phyloP scores from a whole-genome alignment of 306 rosid species.

The Sicyos edulis region DNA sequence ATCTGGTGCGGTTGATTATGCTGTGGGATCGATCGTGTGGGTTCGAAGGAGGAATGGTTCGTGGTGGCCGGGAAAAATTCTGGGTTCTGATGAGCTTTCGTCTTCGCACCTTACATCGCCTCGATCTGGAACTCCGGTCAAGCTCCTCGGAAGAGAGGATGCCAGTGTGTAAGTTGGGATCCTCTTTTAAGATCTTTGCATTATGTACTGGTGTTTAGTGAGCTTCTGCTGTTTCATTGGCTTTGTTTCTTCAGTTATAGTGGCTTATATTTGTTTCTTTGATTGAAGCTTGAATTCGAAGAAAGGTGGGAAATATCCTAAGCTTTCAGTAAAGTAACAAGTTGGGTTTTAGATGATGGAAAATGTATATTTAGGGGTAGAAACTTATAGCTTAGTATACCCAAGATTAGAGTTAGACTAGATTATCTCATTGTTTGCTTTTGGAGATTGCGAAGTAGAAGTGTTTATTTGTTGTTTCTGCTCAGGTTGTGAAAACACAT shows the following conservation, averaged over 20 bases:
- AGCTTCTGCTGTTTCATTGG: no score
- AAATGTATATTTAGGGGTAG: background rate
- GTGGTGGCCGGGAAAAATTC: constrained; percentile 64
- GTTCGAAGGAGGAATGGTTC: constrained; percentile 60
- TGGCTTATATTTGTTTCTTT: background rate
- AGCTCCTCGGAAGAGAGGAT: constrained; percentile 59
- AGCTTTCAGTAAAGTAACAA: background rate
- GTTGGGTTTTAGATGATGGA: constrained; percentile 14
- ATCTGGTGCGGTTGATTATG: constrained; percentile 38
- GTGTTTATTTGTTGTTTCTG: no score
- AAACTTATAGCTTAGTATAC: background rate
- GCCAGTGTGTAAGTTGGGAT: constrained; percentile 53
- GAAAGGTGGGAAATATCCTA: background rate
- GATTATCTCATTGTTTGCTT: background rate
- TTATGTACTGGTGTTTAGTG: background rate
- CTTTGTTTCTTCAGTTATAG: background rate
- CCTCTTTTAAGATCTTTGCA: background rate
- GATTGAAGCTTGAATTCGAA: constrained; percentile 11
- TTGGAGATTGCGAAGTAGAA: no score
- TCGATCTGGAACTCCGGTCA: constrained; percentile 60
- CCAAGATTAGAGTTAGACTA: background rate
- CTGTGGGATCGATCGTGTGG: constrained; percentile 59
- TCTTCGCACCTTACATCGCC: constrained; percentile 56
- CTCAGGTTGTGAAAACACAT: background rate
- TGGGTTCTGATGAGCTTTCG: constrained; percentile 53